Conservation (phyloP, 331 rosid genomes). For the Prunus yedoensis region DNA sequence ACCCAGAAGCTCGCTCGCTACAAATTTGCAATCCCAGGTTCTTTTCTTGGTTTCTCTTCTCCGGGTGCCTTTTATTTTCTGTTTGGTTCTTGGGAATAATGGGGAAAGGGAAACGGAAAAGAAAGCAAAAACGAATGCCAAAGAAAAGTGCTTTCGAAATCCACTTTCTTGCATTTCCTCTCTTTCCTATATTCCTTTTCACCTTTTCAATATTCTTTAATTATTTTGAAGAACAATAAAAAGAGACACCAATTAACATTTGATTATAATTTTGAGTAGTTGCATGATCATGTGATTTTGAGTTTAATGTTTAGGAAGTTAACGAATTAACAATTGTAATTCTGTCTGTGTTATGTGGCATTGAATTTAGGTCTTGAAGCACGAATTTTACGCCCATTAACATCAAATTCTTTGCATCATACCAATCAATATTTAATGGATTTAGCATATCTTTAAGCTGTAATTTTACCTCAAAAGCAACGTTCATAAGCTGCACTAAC, state of each 20-base stretch:
- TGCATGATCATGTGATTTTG: not conserved
- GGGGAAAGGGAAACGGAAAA: not conserved
- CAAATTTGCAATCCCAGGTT: conserved; percentile 24
- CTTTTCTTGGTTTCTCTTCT: not conserved
- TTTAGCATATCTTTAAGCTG: not conserved
- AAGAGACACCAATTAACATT: not conserved
- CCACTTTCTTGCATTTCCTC: conserved; percentile 12
- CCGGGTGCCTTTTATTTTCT: conserved; percentile 14
- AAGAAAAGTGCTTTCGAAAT: not conserved
- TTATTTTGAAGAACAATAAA: not conserved
- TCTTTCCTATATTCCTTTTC: not conserved
- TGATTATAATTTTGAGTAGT: not conserved
- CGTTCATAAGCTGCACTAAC: not conserved
- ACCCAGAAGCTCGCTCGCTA: not conserved
- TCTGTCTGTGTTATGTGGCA: not conserved
- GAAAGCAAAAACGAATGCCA: not conserved
- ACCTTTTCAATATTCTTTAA: not conserved
- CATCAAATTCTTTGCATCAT: not conserved
- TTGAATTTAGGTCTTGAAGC: conserved; percentile 11
- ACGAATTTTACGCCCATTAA: not conserved
- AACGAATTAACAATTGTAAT: not conserved
- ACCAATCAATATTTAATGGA: not conserved
- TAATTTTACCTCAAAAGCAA: not conserved
- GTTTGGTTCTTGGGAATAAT: conserved; percentile 18
- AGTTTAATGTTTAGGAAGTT: not conserved